phyloP scores from a whole-genome alignment of 1,284 basidiomycete species.

The Cystobasidiaceae sp. region DNA sequence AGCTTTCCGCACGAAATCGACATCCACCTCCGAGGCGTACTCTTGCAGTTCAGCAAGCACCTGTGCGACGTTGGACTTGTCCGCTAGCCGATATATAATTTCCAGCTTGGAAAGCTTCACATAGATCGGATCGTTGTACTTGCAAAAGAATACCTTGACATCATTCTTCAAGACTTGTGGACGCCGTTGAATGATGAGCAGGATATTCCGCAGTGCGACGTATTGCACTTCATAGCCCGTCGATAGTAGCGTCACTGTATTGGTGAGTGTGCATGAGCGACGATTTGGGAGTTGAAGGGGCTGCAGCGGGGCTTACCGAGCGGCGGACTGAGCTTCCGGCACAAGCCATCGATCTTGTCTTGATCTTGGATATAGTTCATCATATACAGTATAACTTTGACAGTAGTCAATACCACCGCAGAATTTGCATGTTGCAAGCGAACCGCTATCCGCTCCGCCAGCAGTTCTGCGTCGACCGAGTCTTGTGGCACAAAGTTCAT shows the following conservation, averaged over 20 bases:
- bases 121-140: slow-evolving; percentile 99
- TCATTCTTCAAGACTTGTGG: slow-evolving; percentile 91
- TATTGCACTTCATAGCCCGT: slow-evolving; percentile 98
- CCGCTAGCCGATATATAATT: slow-evolving; percentile 93
- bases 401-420: slow-evolving; percentile 87
- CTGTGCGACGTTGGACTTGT: slow-evolving; percentile 82
- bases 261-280: no score
- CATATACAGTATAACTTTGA: slow-evolving; percentile 93
- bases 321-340: slow-evolving; percentile 95
- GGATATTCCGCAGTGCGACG: slow-evolving; percentile 91
- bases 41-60: slow-evolving; percentile 92
- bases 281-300: no score
- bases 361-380: slow-evolving; percentile 99
- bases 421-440: slow-evolving; percentile 89
- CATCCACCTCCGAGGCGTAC: slow-evolving; percentile 95
- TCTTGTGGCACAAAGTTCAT: slow-evolving; percentile 86
- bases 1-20: slow-evolving; percentile 96
- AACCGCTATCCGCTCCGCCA: slow-evolving; percentile 87
- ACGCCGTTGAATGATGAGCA: slow-evolving; percentile 90
- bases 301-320: slow-evolving; percentile 58
- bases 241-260: slow-evolving; percentile 79
- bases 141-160: slow-evolving; percentile 99
- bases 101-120: slow-evolving; percentile 98
- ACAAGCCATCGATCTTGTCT: slow-evolving; percentile 76
- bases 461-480: slow-evolving; percentile 80